Base-by-base conservation (phyloP, 805 yeast genomes). In the Wickerhamiella slavikovae region DNA sequence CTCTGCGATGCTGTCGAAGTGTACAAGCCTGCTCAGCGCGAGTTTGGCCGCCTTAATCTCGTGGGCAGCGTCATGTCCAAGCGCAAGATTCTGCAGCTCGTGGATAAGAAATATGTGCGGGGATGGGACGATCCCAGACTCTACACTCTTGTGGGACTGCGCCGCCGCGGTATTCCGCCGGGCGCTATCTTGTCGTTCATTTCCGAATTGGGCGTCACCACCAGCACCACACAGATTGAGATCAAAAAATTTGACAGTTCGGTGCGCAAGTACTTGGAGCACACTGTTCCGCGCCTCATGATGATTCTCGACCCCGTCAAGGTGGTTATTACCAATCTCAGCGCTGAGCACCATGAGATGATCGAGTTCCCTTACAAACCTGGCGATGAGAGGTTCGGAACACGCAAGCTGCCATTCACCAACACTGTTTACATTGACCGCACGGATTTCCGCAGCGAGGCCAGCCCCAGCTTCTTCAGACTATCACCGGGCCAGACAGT, bases 71-170 rank as follows among this genome's bases (percentile, higher is more conserved):
- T 89, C 37, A 58, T 89, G 67, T 79, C 93, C 35, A 89, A 89
- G 65, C 71, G 99, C 52, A 89, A 89, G 57, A 82, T 89, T 50
- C 91, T 93, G 39, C 77, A 80, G 54, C 64, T 89, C 41, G 96
- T 89, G 15, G 75, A 68, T 33, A 89, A 71, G 17, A 58, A 64
- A 4, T 57, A 64, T 44, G 99, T 89, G 15, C 70, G 93, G 52
- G 94, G 80, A 27, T 89, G 99, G 99, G 91, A 89, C 54, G 98
- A 89, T 55, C 98, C 99, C 44, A 68, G 99, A 48, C 63, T 89
- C 50, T 89, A 71, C 54, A 89, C 99, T 4, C 65, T 89, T 43
- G 98, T 82, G 43, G 93, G 89, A 29, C 70, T 89, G 36, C 74
- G 80, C 49, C 76, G 99, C 52, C 78, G 99, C 50, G 99, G 99